Evolutionary conservation across 768 basidiomycete species (phyloP).

Genomic region (Floccularia luteovirens): DNA sequence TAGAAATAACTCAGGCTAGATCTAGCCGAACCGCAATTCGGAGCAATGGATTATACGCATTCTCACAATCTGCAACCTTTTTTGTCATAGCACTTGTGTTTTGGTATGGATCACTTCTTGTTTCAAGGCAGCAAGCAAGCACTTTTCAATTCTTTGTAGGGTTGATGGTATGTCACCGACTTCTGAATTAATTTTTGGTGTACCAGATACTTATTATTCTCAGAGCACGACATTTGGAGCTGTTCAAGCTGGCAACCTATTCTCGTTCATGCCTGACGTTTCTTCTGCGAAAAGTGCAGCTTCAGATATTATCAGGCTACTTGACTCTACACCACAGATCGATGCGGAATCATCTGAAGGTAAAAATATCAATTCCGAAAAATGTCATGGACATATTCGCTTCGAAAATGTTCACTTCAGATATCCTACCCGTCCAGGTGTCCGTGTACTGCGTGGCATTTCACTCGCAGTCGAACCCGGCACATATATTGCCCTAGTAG

Average conservation of each 20-base stretch:
- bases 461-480: constrained; percentile 55
- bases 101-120: constrained; percentile 53
- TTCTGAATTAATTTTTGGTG: background rate
- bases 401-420: constrained; percentile 73
- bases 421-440: constrained; percentile 72
- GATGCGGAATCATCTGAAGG: constrained; percentile 60
- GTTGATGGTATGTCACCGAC: constrained; percentile 44
- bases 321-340: constrained; percentile 62
- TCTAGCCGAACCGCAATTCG: constrained; percentile 49
- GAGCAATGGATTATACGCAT: constrained; percentile 48
- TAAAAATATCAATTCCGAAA: constrained; percentile 28
- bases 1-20: constrained; percentile 52
- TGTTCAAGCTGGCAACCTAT: too few relatives aligned
- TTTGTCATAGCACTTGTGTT: constrained; percentile 68
- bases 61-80: constrained; percentile 61
- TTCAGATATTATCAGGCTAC: constrained; percentile 53
- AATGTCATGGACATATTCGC: constrained; percentile 45
- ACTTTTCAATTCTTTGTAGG: constrained; percentile 63
- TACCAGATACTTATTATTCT: background rate
- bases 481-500: constrained; percentile 66
- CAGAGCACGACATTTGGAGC: constrained; percentile 61
- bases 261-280: constrained; percentile 72
- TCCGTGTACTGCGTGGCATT: constrained; percentile 66
- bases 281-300: constrained; percentile 69
- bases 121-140: constrained; percentile 35